A percentile compares a stretch with the other conserved stretches of the same genome.
Conservation (phyloP, 2,329 filamentous ascomycete genomes). For the Penicillium occitanis region DNA sequence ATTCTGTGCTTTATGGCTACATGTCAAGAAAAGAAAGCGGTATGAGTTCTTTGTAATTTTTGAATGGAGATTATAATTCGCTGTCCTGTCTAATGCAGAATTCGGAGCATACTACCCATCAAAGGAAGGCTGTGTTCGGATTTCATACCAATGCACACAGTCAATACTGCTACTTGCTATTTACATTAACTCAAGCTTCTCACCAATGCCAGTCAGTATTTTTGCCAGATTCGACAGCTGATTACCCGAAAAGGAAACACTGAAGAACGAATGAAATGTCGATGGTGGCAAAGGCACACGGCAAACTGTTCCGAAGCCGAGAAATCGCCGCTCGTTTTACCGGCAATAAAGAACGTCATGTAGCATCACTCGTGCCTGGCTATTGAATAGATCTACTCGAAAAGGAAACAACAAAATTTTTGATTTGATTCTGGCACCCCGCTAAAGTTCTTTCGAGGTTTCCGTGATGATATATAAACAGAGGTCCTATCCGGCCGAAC, state of each 20-base stretch:
- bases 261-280: conserved; percentile 1
- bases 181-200: neutral
- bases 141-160: neutral
- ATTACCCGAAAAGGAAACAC: conserved; percentile 6
- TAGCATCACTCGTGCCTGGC: neutral
- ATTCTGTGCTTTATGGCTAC: neutral
- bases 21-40: neutral
- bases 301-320: neutral
- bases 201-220: neutral
- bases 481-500: neutral
- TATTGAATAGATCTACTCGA: neutral
- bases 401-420: neutral
- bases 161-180: neutral
- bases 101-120: neutral
- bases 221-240: neutral
- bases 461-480: neutral
- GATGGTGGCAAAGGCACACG: conserved; percentile 3
- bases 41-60: neutral
- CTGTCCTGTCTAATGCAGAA: neutral
- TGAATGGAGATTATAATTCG: neutral
- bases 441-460: too few species aligned
- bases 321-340: neutral
- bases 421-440: too few species aligned
- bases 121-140: neutral
- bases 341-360: neutral